Percentiles rank a stretch among this genome's conserved stretches.
Evolutionary conservation across 2,329 filamentous ascomycete species (phyloP).

Genomic region (Elsinoe necatrix): DNA sequence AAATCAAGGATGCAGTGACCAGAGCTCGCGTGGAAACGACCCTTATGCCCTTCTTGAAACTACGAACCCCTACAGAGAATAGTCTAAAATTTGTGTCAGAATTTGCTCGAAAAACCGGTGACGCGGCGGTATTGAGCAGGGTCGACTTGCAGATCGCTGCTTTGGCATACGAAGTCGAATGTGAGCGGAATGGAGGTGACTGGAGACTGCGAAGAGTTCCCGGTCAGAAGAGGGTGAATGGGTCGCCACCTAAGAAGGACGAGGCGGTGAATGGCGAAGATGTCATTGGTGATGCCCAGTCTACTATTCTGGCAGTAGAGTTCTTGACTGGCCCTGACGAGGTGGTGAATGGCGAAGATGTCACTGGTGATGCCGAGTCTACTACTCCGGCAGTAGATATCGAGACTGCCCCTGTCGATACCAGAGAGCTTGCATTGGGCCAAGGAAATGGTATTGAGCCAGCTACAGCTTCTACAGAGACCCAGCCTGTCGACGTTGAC

Average conservation of each 20-base stretch:
- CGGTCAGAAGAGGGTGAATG: constrained; percentile 70
- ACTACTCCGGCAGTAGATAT: not conserved
- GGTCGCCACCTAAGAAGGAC: constrained; percentile 49
- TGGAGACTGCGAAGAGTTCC: constrained; percentile 74
- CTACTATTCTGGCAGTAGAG: not conserved
- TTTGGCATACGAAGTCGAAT: constrained; percentile 87
- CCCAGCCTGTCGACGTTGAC: too few relatives aligned
- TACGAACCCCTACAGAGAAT: constrained; percentile 64
- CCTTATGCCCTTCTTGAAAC: constrained; percentile 72
- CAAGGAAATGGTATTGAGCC: too few relatives aligned
- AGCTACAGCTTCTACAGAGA: too few relatives aligned
- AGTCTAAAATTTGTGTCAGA: constrained; percentile 73
- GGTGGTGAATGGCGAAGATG: not conserved
- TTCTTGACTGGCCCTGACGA: too few relatives aligned
- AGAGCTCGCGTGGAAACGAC: constrained; percentile 73
- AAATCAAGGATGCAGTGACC: constrained; percentile 79
- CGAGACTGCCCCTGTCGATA: too few relatives aligned
- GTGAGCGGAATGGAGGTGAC: constrained; percentile 80
- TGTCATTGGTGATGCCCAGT: not conserved
- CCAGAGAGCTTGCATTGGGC: too few relatives aligned
- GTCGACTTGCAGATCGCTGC: constrained; percentile 86
- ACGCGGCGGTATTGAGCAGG: constrained; percentile 76
- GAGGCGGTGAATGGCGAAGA: not conserved
- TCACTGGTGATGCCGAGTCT: not conserved
- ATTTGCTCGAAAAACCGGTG: constrained; percentile 84